Percentiles rank a stretch among this genome's conserved stretches.
phyloP scores from a whole-genome alignment of 768 basidiomycete genomes.

The Imleria badia region DNA sequence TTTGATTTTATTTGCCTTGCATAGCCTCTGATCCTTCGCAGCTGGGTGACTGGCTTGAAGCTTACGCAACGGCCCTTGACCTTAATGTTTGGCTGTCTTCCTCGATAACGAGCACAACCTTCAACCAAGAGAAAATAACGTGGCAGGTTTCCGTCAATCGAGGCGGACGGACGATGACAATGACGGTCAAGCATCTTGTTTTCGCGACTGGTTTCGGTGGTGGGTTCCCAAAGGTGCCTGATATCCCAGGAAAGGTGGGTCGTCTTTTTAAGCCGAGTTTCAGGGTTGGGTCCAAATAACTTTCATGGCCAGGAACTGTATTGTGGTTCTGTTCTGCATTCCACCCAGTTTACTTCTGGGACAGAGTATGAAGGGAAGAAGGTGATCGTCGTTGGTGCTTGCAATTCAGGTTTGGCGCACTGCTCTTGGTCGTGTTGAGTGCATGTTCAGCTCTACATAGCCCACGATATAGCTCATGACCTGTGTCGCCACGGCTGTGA shows the following conservation, averaged over 20 bases:
- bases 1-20: background rate
- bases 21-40: constrained; percentile 19
- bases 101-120: constrained; percentile 34
- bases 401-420: constrained; percentile 48
- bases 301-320: constrained; percentile 42
- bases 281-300: background rate
- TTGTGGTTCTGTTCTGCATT: constrained; percentile 54
- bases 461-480: constrained; percentile 41
- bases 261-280: background rate
- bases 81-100: constrained; percentile 61
- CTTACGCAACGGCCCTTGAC: constrained; percentile 56
- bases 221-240: constrained; percentile 46
- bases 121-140: constrained; percentile 34
- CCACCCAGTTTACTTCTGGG: constrained; percentile 46
- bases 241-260: constrained; percentile 42
- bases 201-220: constrained; percentile 56
- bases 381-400: constrained; percentile 62
- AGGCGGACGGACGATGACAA: constrained; percentile 32
- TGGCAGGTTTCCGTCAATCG: constrained; percentile 45
- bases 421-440: background rate
- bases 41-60: constrained; percentile 65
- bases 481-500: constrained; percentile 29
- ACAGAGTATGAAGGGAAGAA: constrained; percentile 56
- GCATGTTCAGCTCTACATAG: constrained; percentile 14
- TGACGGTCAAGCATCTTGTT: constrained; percentile 48